phyloP scores from a whole-genome alignment of 352 stramenopile genomes.

The Phytophthora tentaculata region DNA sequence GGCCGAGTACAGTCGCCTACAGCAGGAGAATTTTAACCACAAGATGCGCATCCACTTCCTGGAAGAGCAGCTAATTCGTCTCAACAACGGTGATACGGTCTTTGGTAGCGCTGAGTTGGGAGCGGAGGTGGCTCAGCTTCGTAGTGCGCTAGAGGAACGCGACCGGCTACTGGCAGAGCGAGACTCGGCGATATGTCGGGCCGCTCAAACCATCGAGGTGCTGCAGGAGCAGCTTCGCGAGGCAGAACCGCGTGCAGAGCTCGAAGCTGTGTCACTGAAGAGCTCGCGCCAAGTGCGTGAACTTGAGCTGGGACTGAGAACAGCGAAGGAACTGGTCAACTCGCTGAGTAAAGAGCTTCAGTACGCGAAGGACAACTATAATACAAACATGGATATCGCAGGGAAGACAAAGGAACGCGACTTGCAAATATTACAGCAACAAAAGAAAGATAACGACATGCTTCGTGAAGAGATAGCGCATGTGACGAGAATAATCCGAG shows the following conservation, averaged over 20 bases:
- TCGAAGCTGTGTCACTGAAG: background rate
- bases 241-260: conserved; percentile 1
- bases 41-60: conserved; percentile 45
- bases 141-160: background rate
- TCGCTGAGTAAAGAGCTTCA: conserved; percentile 2
- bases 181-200: background rate
- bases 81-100: conserved; percentile 3
- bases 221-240: conserved; percentile 3
- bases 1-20: conserved; percentile 14
- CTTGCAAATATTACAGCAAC: background rate
- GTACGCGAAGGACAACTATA: conserved; percentile 6
- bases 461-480: conserved; percentile 5
- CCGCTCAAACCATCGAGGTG: conserved; percentile 3
- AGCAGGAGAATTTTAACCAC: conserved; percentile 39
- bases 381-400: background rate
- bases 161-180: conserved; percentile 1
- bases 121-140: conserved; percentile 9
- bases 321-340: background rate
- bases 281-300: background rate
- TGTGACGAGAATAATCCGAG: conserved; percentile 1
- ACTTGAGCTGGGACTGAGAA: background rate
- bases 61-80: conserved; percentile 27
- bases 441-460: conserved; percentile 5
- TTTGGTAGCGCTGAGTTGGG: conserved; percentile 7
- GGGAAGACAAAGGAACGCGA: background rate